Evolutionary conservation across 73 alveolate species (phyloP).

Genomic region (Paraurostyla sp.): DNA sequence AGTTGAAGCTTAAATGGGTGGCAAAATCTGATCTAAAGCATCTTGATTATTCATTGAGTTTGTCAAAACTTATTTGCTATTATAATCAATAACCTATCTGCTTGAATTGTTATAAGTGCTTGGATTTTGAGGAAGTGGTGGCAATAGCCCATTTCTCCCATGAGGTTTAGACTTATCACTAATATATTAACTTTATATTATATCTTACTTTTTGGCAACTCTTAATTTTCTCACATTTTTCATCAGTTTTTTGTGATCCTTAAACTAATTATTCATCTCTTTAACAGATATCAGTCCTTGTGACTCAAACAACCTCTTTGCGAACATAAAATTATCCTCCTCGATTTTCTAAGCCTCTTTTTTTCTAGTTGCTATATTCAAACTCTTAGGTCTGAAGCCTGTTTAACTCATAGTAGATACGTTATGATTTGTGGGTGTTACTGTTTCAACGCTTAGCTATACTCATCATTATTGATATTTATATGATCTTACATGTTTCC

Average conservation of each 20-base stretch:
- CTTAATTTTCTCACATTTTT: constrained; percentile 12
- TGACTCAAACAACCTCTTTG: constrained; percentile 51
- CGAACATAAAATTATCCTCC: constrained; percentile 45
- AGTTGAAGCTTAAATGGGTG: too few relatives aligned
- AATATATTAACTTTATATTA: background rate
- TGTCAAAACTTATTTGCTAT: too few relatives aligned
- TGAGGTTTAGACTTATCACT: background rate
- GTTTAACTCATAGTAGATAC: background rate
- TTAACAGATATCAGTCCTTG: constrained; percentile 36
- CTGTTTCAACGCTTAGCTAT: constrained; percentile 34
- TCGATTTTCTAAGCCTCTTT: constrained; percentile 17
- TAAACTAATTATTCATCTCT: constrained; percentile 12
- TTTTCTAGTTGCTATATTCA: constrained; percentile 15
- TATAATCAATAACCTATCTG: too few relatives aligned
- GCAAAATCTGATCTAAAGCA: too few relatives aligned
- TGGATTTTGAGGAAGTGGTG: background rate
- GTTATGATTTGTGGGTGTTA: background rate
- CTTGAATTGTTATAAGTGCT: too few relatives aligned
- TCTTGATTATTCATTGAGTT: too few relatives aligned
- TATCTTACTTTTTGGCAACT: background rate
- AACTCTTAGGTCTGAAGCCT: constrained; percentile 35
- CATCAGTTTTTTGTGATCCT: constrained; percentile 12
- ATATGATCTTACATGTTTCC: constrained; percentile 47
- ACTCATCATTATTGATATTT: too few relatives aligned
- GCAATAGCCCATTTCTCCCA: background rate